These are phyloP conservation scores for Candida tammaniensis DNA, from an alignment of 805 yeast genomes.

Conservation along the genomic window DNA sequence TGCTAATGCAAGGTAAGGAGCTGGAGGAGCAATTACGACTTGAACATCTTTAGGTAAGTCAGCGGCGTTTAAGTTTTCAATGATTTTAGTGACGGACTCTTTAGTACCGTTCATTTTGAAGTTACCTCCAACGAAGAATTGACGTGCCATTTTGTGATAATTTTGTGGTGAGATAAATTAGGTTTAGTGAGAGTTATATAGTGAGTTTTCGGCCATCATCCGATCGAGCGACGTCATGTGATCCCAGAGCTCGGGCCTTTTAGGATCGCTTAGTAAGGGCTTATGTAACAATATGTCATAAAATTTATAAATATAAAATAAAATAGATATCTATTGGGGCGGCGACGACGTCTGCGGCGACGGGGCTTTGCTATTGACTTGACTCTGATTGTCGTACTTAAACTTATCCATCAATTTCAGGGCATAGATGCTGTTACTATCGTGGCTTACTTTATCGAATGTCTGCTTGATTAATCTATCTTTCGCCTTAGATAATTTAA, in stretches of 20 bases:
- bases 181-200: no score
- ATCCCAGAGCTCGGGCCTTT: no score
- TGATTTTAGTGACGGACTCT: conserved; percentile 77
- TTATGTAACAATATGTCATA: no score
- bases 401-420: conserved; percentile 14
- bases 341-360: no score
- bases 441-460: conserved; percentile 20
- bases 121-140: conserved; percentile 98
- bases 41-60: conserved; percentile 75
- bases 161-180: no score
- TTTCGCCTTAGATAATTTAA: conserved; percentile 37
- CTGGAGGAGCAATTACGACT: conserved; percentile 96
- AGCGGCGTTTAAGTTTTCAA: conserved; percentile 78
- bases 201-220: conserved; percentile 17
- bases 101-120: conserved; percentile 97
- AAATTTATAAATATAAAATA: no score
- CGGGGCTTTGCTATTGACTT: conserved; percentile 16
- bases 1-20: conserved; percentile 83
- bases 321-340: no score
- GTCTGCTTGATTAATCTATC: conserved; percentile 41
- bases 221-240: conserved; percentile 12
- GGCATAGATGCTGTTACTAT: conserved; percentile 9
- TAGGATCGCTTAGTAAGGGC: no score
- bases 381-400: conserved; percentile 27
- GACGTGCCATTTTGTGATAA: conserved; percentile 58